A percentile compares a stretch with the other conserved stretches of the same genome.
phyloP scores from a whole-genome alignment of 108 stramenopile species.

The Pseudonitzschia pungens region DNA sequence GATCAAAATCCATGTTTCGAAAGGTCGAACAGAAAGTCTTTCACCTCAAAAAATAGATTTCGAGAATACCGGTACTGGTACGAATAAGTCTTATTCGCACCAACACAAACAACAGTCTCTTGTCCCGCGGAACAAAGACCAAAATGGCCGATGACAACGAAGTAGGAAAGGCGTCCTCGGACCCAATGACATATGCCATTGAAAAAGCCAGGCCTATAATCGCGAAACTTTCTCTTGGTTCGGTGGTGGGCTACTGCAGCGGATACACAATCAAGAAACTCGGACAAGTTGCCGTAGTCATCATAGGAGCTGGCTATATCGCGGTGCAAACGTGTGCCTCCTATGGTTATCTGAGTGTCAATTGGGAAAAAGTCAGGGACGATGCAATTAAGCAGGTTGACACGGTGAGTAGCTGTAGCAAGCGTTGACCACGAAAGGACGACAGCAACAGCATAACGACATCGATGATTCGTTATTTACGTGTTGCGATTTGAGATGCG shows the following conservation, averaged over 20 bases:
- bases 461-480: background rate
- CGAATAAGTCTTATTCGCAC: too few relatives aligned
- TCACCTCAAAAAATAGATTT: too few relatives aligned
- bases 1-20: too few relatives aligned
- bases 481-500: background rate
- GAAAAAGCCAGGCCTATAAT: constrained; percentile 43
- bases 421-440: background rate
- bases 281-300: constrained; percentile 60
- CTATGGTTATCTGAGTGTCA: constrained; percentile 67
- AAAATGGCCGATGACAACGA: constrained; percentile 26
- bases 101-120: background rate
- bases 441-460: background rate
- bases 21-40: too few relatives aligned
- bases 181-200: constrained; percentile 37
- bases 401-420: constrained; percentile 27
- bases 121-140: background rate
- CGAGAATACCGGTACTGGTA: too few relatives aligned
- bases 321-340: constrained; percentile 60
- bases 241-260: constrained; percentile 66
- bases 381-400: constrained; percentile 35
- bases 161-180: constrained; percentile 10
- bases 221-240: constrained; percentile 67
- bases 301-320: constrained; percentile 69
- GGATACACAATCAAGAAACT: constrained; percentile 75
- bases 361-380: constrained; percentile 57